phyloP scores from a whole-genome alignment of 2,329 filamentous ascomycete genomes.

The Clonostachys solani region DNA sequence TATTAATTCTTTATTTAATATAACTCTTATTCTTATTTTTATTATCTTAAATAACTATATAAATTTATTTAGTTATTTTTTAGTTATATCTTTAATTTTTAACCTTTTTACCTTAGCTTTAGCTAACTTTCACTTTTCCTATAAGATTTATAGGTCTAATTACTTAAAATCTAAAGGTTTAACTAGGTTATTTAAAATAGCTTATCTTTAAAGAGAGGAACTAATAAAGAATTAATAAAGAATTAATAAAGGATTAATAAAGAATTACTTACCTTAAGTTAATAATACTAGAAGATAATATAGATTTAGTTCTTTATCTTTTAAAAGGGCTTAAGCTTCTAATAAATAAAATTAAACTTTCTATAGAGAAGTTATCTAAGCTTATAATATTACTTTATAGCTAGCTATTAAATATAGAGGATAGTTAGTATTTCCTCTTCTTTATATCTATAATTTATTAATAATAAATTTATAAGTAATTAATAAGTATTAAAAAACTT shows the following conservation, averaged over 20 bases:
- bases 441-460: neutral
- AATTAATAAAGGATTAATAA: neutral
- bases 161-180: no score
- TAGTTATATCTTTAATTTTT: neutral
- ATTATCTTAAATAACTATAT: neutral
- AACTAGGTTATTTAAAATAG: neutral
- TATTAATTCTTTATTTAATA: slow-evolving; percentile 1
- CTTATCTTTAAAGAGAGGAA: neutral
- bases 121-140: no score
- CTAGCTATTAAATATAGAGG: neutral
- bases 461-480: neutral
- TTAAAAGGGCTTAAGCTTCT: neutral
- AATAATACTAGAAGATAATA: neutral
- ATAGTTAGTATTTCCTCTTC: neutral
- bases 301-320: neutral
- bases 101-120: no score
- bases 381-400: neutral
- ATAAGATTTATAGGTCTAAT: no score
- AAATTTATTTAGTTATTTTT: neutral
- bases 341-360: neutral
- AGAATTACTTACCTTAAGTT: neutral
- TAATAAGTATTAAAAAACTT: neutral
- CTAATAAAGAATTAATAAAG: neutral
- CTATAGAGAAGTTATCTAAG: neutral
- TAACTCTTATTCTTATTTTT: neutral